A percentile compares a stretch with the other conserved stretches of the same genome.
Evolutionary conservation across 129 eudicot genomes (phyloP).

Genomic region (Sambucus nigra): DNA sequence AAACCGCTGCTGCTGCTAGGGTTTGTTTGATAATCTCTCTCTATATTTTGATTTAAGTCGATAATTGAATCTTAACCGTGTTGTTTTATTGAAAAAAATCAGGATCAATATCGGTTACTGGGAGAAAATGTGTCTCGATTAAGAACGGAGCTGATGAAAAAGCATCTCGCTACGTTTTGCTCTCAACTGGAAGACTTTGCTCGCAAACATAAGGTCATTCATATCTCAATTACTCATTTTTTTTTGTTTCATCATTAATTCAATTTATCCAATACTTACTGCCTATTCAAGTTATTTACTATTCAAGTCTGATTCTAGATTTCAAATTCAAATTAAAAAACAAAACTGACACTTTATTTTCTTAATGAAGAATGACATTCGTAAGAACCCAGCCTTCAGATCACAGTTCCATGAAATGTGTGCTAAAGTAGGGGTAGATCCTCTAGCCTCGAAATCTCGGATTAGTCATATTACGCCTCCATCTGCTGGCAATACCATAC

Average conservation of each 20-base stretch:
- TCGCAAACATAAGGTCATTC: conserved; percentile 84
- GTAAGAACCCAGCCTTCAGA: conserved; percentile 88
- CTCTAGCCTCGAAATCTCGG: conserved; percentile 91
- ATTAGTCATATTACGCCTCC: no score
- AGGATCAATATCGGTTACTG: conserved; percentile 67
- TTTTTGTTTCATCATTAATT: no score
- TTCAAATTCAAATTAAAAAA: no score
- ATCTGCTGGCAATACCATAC: no score
- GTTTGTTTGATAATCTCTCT: conserved; percentile 25
- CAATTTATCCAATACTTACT: neutral
- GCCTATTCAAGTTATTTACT: no score
- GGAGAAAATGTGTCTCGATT: conserved; percentile 95
- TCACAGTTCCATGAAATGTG: conserved; percentile 98
- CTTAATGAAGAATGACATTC: conserved; percentile 76
- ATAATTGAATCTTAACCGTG: neutral
- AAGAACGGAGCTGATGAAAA: conserved; percentile 93
- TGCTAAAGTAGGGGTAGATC: conserved; percentile 99
- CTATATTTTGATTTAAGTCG: neutral
- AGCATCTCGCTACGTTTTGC: conserved; percentile 85
- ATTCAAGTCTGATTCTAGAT: no score
- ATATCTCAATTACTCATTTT: neutral
- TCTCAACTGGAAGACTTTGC: conserved; percentile 98
- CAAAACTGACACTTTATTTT: conserved; percentile 6
- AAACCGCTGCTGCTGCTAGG: conserved; percentile 91
- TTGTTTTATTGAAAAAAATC: conserved; percentile 8